Evolutionary conservation across 169 alveolate species (phyloP).

Genomic region (Cryptosporidium baileyi): DNA sequence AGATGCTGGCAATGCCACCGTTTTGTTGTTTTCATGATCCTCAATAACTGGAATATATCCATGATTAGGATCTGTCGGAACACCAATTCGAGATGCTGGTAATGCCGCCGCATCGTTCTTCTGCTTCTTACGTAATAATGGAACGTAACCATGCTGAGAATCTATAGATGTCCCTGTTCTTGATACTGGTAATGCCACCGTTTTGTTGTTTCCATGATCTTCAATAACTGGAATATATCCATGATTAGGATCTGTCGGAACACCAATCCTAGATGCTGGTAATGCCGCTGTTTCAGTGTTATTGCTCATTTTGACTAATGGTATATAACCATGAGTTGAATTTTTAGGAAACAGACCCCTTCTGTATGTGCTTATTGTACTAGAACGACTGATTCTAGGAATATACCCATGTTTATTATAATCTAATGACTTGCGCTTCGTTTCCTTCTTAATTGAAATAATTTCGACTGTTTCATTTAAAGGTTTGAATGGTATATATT

Average conservation of each 20-base stretch:
- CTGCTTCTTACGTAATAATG: background rate
- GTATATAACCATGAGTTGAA: background rate
- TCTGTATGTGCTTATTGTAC: background rate
- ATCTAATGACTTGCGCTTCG: background rate
- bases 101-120: background rate
- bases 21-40: background rate
- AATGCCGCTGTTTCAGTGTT: background rate
- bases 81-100: constrained; percentile 29
- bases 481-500: constrained; percentile 20
- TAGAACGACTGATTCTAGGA: background rate
- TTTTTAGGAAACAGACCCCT: background rate
- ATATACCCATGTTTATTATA: background rate
- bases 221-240: background rate
- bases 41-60: constrained; percentile 3
- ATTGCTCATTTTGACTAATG: background rate
- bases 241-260: background rate
- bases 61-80: background rate
- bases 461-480: background rate
- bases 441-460: background rate
- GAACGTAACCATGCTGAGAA: background rate
- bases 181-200: background rate
- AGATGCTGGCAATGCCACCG: constrained; percentile 23
- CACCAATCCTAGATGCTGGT: background rate
- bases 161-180: background rate
- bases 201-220: background rate